Base-by-base conservation (phyloP, 1,284 basidiomycete species). In the Fomitopsis betulina region DNA sequence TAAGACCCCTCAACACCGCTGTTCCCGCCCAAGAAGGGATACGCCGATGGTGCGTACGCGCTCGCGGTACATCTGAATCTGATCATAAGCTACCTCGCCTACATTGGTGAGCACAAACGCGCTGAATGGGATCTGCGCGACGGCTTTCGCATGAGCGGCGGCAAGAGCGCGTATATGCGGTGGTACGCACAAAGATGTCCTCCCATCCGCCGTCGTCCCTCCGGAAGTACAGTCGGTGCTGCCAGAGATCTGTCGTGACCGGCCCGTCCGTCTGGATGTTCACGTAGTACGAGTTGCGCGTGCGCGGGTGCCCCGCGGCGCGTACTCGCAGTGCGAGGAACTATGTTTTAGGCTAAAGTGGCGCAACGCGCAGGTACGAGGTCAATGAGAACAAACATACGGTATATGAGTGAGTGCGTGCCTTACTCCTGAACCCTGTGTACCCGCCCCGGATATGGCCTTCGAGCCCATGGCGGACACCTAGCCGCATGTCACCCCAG, bases 221-320 rank as follows among this genome's bases (percentile, higher is more conserved):
- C 57, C 82, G 77, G 70, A 95, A 91, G 72, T 85, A 92, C 38
- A 96, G 76, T 38, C 91, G 80, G 67, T 96, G 94, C 68, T 96
- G 94, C 86, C 93, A 96, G 21, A 96, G 76, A 71, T 95, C 93
- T 23, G 85, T 86, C 43, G 83, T 80, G 52, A 91, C 79, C 2
- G 89, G 85, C 1, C 91, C 89, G 53, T 88, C 83, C 2, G 93
- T 95, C 71, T 96, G 94, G 33, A 96, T 75, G 71, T 96, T 96
- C 58, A 94, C 91, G 66, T 90, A 94, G 73, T 93, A 94, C 7
- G 90, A 89, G 63, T 84, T 85, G 59, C 83, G 81, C 17, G 88
- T 89, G 47, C 81, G 77, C 17, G 83, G 81, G 60, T 91, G 85
- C 0, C 91, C 90, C 1, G 78, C 82, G 35, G 84, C 79, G 30